Evolutionary conservation across 495 filamentous ascomycete species (phyloP), one percentile per base, ranked within the genome.

Genomic region (Hyphodiscus hymeniophilus): DNA sequence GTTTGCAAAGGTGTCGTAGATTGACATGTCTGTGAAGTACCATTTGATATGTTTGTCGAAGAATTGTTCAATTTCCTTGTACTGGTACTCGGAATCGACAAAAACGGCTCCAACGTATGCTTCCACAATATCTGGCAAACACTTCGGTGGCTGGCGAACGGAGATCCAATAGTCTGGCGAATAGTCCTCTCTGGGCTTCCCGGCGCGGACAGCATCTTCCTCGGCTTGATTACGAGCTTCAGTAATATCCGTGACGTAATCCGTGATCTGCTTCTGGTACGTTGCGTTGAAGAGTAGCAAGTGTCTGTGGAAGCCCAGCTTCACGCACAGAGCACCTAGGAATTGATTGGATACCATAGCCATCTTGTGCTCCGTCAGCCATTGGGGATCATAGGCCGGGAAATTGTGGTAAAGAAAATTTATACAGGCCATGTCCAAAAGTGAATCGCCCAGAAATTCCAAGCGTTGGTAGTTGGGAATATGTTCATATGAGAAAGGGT

Each of bases 321-420:
- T 71, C 11, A 90, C 87, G 51, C 82, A 81, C 6, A 97, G 61
- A 17, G 85, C 85, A 11, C 86, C 90, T 0, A 96, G 71, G 58
- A 96, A 98, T 50, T 89, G 90, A 68, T 98, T 98, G 12, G 89
- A 94, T 2, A 92, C 91, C 90, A 98, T 95, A 8, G 94, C 89
- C 89, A 94, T 95, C 74, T 96, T 98, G 69, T 98, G 94, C 66
- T 98, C 92, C 1, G 92, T 98, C 26, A 98, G 75, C 92, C 92
- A 98, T 61, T 96, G 89, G 1, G 92, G 91, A 60, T 96, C 90
- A 49, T 80, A 80, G 36, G 77, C 72, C 0, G 89, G 88, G 60
- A 83, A 87, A 10, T 72, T 72, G 50, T 80, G 66, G 63, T 85
- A 98, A 15, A 98, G 67, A 51, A 85, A 76, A 43, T 87, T 81